Base-by-base conservation (phyloP, 768 basidiomycete species). In the Termitomyces sp. region DNA sequence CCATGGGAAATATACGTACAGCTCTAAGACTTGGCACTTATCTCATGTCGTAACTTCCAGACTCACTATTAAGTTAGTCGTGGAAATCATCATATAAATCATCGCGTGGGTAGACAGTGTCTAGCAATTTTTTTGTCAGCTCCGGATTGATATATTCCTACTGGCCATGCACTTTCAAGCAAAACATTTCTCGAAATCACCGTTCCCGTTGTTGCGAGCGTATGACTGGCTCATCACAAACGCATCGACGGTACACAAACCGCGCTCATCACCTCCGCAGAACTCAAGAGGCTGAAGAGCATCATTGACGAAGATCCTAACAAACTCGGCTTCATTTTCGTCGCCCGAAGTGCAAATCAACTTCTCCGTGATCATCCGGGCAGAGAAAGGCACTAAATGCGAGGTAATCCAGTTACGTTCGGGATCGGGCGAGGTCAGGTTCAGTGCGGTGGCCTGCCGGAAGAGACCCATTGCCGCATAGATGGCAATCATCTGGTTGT, bases 401-500 rank as follows among this genome's bases (percentile, higher is more conserved):
- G 80, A 80, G 3, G 78, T 70, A 2, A 79, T 56, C 86, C 87
- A 92, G 9, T 67, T 73, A 53, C 78, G 59, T 15, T 55, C 58
- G 1, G 68, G 63, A 26, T 78, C 66, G 24, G 70, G 68, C 9
- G 42, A 51, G 4, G 59, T 61, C 0, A 75, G 72, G 60, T 75
- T 69, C 28, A 74, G 67, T n/a, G 68, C 60, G 5, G 10, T 48
- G 14, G 52, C 53, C 58, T 77, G 78, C 6, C 55, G 66, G 66
- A 78, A 82, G 48, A 80, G 75, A 41, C 80, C 91, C 69, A 71
- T 82, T 54, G 64, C 89, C 71, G 68, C 77, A 60, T 84, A 87
- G 47, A 93, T 86, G 35, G 89, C 84, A 40, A 89, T 73, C 82
- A 95, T 89, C 64, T 87, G 75, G 66, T 93, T 90, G 65, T 93